Evolutionary conservation across 2,329 filamentous ascomycete species (phyloP).

Genomic region (Graphilbum sp.): DNA sequence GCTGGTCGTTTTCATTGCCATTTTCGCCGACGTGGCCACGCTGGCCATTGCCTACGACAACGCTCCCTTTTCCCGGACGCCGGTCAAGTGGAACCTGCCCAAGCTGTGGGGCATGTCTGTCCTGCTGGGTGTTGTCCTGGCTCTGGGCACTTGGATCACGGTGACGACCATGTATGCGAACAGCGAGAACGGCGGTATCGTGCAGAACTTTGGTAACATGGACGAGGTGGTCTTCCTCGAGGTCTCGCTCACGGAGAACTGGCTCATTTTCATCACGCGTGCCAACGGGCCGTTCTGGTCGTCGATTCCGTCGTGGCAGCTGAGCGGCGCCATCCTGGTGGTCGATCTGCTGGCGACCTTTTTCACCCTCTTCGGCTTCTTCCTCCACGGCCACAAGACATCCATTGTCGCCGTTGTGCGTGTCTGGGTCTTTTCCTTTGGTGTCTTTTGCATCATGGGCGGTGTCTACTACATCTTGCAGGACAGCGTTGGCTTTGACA

Average conservation of each 20-base stretch:
- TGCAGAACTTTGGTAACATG: conserved; percentile 72
- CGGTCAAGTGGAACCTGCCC: conserved; percentile 89
- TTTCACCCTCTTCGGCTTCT: conserved; percentile 77
- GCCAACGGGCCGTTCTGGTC: conserved; percentile 89
- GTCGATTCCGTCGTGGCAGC: conserved; percentile 73
- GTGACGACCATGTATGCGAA: conserved; percentile 68
- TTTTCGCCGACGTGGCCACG: conserved; percentile 86
- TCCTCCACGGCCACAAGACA: conserved; percentile 44
- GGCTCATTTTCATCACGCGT: conserved; percentile 93
- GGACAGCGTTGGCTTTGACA: conserved; percentile 68
- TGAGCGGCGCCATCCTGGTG: conserved; percentile 58
- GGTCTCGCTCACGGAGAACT: conserved; percentile 84
- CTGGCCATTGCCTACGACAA: conserved; percentile 90
- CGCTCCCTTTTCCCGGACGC: conserved; percentile 68
- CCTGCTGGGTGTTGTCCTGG: conserved; percentile 64
- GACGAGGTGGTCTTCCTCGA: conserved; percentile 79
- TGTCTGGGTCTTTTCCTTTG: conserved; percentile 84
- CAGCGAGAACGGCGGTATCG: conserved; percentile 60
- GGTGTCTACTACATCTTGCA: conserved; percentile 64
- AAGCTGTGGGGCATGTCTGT: conserved; percentile 91
- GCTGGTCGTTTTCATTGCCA: conserved; percentile 84
- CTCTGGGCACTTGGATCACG: conserved; percentile 74
- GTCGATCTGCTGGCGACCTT: conserved; percentile 75
- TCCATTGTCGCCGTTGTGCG: conserved; percentile 73
- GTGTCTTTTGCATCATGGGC: conserved; percentile 65